Percentiles rank a stretch among this genome's conserved stretches.
phyloP scores from a whole-genome alignment of 1,284 basidiomycete species.

The Cryptococcus depauperatus region DNA sequence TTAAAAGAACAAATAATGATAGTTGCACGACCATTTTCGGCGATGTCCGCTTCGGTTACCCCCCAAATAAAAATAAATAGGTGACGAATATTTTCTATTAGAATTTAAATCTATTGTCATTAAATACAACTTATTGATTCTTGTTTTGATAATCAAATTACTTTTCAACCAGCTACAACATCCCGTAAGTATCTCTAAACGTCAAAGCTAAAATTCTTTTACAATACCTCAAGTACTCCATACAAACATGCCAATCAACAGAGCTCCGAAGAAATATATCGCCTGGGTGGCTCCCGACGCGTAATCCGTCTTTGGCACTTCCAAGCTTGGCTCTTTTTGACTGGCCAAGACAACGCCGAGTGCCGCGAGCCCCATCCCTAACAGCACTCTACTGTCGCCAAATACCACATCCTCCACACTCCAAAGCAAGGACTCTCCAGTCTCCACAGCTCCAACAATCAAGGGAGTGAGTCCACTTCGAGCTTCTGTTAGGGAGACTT shows the following conservation, averaged over 20 bases:
- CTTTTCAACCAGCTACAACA: too few relatives aligned
- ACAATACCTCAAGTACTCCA: too few relatives aligned
- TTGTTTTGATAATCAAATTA: too few relatives aligned
- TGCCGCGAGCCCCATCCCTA: conserved; percentile 19
- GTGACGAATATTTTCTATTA: too few relatives aligned
- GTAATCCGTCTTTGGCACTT: conserved; percentile 15
- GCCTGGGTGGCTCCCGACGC: conserved; percentile 8
- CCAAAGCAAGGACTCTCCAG: conserved; percentile 15
- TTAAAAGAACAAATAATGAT: too few relatives aligned
- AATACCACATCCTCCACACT: conserved; percentile 23
- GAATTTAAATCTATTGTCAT: too few relatives aligned
- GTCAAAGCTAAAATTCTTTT: too few relatives aligned
- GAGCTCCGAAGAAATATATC: conserved; percentile 10
- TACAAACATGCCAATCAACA: conserved; percentile 13
- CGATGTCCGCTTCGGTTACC: too few relatives aligned
- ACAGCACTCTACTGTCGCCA: conserved; percentile 19
- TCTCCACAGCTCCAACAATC: conserved; percentile 14
- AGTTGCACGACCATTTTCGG: too few relatives aligned
- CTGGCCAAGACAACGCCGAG: conserved; percentile 10
- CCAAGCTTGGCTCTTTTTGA: conserved; percentile 9
- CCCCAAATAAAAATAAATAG: too few relatives aligned
- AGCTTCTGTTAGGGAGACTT: conserved; percentile 7
- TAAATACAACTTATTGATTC: too few relatives aligned
- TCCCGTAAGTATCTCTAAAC: too few relatives aligned
- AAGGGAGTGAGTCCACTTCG: conserved; percentile 12